Conservation (phyloP, 768 basidiomycete genomes). For the Udeniomyces megalosporus region DNA sequence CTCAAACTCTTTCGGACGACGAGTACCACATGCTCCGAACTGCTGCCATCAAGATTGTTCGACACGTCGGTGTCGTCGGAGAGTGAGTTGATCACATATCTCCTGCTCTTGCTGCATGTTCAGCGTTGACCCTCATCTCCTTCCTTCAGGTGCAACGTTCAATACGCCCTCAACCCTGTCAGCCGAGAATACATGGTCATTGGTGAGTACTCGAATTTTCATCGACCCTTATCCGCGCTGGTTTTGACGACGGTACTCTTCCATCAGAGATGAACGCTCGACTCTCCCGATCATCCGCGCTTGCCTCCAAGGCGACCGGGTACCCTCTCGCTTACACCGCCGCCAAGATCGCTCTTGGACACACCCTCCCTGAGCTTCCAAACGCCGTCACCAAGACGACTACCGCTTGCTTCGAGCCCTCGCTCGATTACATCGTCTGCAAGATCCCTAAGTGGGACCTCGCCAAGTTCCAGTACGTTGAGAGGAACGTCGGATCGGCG, state of each 20-base stretch:
- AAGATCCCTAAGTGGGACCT: slow-evolving; percentile 99
- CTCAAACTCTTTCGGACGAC: slow-evolving; percentile 90
- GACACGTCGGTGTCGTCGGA: slow-evolving; percentile 37
- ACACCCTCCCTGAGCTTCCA: slow-evolving; percentile 91
- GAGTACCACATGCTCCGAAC: slow-evolving; percentile 98
- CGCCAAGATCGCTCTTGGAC: slow-evolving; percentile 92
- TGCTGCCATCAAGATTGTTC: slow-evolving; percentile 86
- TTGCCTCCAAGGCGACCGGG: slow-evolving; percentile 96
- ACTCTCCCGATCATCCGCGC: slow-evolving; percentile 38
- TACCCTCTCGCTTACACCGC: slow-evolving; percentile 99
- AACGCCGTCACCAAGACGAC: slow-evolving; percentile 99
- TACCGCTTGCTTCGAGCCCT: slow-evolving; percentile 97
- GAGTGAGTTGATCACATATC: slow-evolving; percentile 21
- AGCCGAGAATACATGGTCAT: slow-evolving; percentile 94
- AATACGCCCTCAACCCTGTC: slow-evolving; percentile 89
- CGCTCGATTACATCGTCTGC: slow-evolving; percentile 95
- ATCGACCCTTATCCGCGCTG: background rate
- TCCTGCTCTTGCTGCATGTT: background rate
- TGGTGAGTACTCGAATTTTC: slow-evolving; percentile 26
- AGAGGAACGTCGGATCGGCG: slow-evolving; percentile 84
- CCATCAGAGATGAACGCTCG: slow-evolving; percentile 16
- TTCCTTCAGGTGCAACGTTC: slow-evolving; percentile 63
- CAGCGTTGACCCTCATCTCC: background rate
- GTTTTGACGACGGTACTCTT: background rate
- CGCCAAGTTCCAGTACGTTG: slow-evolving; percentile 89